These are phyloP conservation scores for Metroxylon sagu DNA, from an alignment of 176 grass and related monocot genomes.

Conservation along the genomic window DNA sequence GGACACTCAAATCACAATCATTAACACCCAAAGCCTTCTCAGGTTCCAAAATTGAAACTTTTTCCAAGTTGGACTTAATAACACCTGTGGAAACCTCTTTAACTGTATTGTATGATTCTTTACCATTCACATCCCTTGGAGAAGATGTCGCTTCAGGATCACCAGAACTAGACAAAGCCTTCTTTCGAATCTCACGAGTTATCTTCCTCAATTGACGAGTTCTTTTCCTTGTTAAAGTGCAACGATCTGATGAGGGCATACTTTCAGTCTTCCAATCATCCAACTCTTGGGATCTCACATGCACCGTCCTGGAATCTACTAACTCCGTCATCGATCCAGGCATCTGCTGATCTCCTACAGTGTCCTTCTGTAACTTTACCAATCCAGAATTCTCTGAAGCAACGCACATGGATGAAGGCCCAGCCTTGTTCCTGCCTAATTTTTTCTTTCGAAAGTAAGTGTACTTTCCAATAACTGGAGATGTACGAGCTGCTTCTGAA, in stretches of 20 bases:
- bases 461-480: conserved; percentile 34
- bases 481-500: conserved; percentile 19
- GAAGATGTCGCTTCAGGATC: too few species aligned
- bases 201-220: background rate
- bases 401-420: background rate
- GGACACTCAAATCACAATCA: conserved; percentile 21
- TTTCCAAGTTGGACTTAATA: conserved; percentile 6
- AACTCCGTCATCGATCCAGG: conserved; percentile 40
- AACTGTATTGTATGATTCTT: background rate
- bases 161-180: background rate
- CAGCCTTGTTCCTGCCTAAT: conserved; percentile 34
- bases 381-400: conserved; percentile 3
- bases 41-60: conserved; percentile 22
- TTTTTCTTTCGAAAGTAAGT: conserved; percentile 76
- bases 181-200: background rate
- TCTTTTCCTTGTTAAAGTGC: conserved; percentile 8
- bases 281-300: conserved; percentile 23
- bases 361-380: conserved; percentile 22
- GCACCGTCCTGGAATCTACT: conserved; percentile 31
- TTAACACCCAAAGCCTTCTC: conserved; percentile 12
- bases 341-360: conserved; percentile 33
- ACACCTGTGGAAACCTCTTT: background rate
- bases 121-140: background rate
- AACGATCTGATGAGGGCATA: background rate
- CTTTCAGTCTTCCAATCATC: conserved; percentile 15